phyloP scores from a whole-genome alignment of 2,329 filamentous ascomycete genomes.

The Cryphonectria nitschkei region DNA sequence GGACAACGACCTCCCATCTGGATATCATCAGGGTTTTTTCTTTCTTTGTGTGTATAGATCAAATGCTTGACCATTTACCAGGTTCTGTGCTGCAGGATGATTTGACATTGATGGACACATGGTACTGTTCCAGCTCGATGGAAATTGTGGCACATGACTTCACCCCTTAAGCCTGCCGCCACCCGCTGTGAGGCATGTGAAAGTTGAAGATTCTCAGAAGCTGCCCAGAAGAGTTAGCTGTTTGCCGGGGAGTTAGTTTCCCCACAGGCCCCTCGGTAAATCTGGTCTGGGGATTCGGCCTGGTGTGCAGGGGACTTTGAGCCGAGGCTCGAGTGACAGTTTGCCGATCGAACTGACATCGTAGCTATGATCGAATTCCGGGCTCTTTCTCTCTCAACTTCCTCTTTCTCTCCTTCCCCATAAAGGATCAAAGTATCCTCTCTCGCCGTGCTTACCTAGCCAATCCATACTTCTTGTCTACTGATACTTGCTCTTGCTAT shows the following conservation, averaged over 20 bases:
- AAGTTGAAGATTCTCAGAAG: constrained; percentile 4
- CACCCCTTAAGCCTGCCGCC: constrained; percentile 14
- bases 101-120: not conserved
- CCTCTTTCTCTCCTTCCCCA: not conserved
- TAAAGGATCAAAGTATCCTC: not conserved
- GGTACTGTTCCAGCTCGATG: not conserved
- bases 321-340: constrained; percentile 26
- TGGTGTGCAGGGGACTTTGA: constrained; percentile 21
- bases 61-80: not conserved
- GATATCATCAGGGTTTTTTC: not conserved
- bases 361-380: not conserved
- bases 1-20: not conserved
- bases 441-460: too few species aligned
- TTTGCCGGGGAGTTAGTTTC: constrained; percentile 11
- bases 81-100: not conserved
- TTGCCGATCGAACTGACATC: constrained; percentile 20
- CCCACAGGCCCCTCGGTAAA: constrained; percentile 27
- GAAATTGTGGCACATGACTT: constrained; percentile 23
- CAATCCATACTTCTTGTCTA: not conserved
- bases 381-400: not conserved
- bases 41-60: not conserved
- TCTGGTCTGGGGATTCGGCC: constrained; percentile 19
- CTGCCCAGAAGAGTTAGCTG: constrained; percentile 17
- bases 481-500: not conserved
- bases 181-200: constrained; percentile 28